phyloP scores from a whole-genome alignment of 108 stramenopile genomes.

The Stephanodiscus minutulus region DNA sequence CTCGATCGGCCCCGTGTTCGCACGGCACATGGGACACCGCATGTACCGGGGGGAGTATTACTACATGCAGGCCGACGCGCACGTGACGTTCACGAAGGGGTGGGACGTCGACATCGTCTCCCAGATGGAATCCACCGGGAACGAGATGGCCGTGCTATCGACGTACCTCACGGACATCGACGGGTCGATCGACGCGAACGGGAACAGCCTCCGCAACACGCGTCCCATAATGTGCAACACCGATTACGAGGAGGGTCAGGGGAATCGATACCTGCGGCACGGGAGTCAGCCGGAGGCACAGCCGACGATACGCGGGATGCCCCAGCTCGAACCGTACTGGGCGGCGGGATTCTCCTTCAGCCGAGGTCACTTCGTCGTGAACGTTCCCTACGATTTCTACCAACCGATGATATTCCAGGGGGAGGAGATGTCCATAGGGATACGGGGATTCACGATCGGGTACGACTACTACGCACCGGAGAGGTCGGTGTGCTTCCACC shows the following conservation, averaged over 20 bases:
- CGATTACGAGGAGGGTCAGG: constrained; percentile 76
- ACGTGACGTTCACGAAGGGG: constrained; percentile 86
- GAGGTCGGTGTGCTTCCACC: constrained; percentile 86
- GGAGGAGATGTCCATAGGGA: constrained; percentile 89
- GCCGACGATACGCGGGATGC: constrained; percentile 66
- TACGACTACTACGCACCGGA: constrained; percentile 92
- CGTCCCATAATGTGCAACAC: constrained; percentile 92
- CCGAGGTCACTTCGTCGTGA: constrained; percentile 84
- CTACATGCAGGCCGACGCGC: constrained; percentile 94
- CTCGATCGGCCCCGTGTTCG: constrained; percentile 89
- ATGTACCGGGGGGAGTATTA: constrained; percentile 94
- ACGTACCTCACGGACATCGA: constrained; percentile 87
- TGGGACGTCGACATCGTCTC: constrained; percentile 92
- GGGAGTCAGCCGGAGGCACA: constrained; percentile 81
- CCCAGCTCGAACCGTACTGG: constrained; percentile 90
- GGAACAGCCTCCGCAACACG: constrained; percentile 74
- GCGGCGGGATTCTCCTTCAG: constrained; percentile 92
- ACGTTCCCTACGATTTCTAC: constrained; percentile 80
- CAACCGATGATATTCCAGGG: constrained; percentile 86
- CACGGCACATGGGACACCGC: constrained; percentile 86
- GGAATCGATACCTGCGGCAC: constrained; percentile 84
- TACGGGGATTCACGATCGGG: constrained; percentile 87
- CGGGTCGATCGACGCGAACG: constrained; percentile 68
- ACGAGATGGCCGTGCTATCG: constrained; percentile 93
- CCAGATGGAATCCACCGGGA: constrained; percentile 76